phyloP scores from a whole-genome alignment of 2,329 filamentous ascomycete species.

The Colletotrichum higginsianum region DNA sequence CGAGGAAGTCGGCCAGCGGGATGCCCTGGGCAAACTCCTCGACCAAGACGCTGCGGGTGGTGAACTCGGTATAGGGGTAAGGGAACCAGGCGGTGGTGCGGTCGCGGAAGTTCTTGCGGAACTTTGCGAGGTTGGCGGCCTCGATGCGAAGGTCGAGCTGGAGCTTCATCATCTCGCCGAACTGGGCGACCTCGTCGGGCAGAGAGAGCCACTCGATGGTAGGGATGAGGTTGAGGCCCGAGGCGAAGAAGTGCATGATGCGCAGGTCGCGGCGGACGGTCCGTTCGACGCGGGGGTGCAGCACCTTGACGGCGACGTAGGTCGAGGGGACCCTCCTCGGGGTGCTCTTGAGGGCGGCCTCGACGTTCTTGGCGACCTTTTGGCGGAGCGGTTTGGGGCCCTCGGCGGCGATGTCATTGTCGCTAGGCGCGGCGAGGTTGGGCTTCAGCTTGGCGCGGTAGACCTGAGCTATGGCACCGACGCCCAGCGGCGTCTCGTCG shows the following conservation, averaged over 20 bases:
- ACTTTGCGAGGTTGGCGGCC: constrained; percentile 88
- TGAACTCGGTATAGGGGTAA: constrained; percentile 92
- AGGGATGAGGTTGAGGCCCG: constrained; percentile 85
- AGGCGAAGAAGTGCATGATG: constrained; percentile 95
- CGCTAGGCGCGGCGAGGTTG: constrained; percentile 76
- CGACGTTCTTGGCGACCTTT: constrained; percentile 85
- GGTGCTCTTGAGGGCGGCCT: constrained; percentile 87
- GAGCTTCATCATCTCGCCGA: constrained; percentile 99
- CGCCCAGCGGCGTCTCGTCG: constrained; percentile 87
- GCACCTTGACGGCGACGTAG: constrained; percentile 95
- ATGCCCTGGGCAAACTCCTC: constrained; percentile 98
- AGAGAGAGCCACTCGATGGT: constrained; percentile 98
- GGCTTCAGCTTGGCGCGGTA: constrained; percentile 95
- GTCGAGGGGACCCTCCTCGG: constrained; percentile 89
- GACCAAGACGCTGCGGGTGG: constrained; percentile 90
- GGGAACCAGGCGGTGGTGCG: constrained; percentile 97
- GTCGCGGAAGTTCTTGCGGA: constrained; percentile 91
- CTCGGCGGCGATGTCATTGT: constrained; percentile 67
- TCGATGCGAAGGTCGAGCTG: constrained; percentile 97
- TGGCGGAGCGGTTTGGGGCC: constrained; percentile 69
- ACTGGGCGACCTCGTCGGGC: constrained; percentile 93
- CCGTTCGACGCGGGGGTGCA: constrained; percentile 92
- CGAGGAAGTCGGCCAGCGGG: constrained; percentile 89
- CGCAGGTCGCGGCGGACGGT: constrained; percentile 90
- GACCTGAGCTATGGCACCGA: constrained; percentile 97